phyloP scores from a whole-genome alignment of 2,329 filamentous ascomycete species.

The Apiospora sp. region DNA sequence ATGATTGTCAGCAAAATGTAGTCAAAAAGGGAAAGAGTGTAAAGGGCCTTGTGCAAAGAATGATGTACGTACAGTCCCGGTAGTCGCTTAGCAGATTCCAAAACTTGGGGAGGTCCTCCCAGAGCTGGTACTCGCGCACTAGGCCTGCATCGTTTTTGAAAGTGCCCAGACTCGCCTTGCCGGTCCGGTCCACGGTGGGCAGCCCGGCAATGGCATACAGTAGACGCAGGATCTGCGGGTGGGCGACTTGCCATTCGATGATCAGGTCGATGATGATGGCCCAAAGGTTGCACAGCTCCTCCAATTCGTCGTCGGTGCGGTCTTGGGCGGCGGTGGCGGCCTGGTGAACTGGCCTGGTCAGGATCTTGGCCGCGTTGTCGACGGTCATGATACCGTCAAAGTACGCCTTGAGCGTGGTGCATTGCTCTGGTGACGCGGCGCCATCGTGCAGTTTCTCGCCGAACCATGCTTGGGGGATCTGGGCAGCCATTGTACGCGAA shows the following conservation, averaged over 20 bases:
- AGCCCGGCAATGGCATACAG: neutral
- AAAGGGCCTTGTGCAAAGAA: neutral
- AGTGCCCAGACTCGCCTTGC: constrained; percentile 1
- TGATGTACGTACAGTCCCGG: neutral
- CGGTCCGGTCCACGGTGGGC: neutral
- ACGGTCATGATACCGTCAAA: neutral
- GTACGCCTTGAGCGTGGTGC: neutral
- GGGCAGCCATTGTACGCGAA: neutral
- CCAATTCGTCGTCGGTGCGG: neutral
- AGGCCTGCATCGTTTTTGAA: neutral
- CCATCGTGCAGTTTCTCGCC: neutral
- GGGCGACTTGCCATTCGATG: neutral
- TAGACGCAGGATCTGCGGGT: neutral
- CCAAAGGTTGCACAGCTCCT: neutral
- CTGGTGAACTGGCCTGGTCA: neutral
- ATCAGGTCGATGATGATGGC: constrained; percentile 2
- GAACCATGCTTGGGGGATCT: neutral
- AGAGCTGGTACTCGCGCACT: neutral
- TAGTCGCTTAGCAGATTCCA: neutral
- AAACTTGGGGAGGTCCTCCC: neutral
- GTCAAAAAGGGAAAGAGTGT: neutral
- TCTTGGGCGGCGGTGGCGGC: neutral
- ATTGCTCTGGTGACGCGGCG: neutral
- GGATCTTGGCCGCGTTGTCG: neutral
- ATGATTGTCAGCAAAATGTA: neutral